phyloP scores from a whole-genome alignment of 2,329 filamentous ascomycete species.

The Didymella lethalis region DNA sequence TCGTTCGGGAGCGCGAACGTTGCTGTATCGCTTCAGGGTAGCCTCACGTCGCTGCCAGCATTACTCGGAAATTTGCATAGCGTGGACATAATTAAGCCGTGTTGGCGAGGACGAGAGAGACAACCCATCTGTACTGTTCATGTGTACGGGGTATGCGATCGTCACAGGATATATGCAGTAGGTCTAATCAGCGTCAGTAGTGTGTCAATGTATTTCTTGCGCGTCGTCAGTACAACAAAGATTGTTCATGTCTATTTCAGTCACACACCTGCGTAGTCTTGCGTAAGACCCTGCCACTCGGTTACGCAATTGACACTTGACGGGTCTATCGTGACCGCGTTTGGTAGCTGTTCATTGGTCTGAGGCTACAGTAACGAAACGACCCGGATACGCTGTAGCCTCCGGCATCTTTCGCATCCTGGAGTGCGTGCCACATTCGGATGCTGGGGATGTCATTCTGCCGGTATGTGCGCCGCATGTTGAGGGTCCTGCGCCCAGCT shows the following conservation, averaged over 20 bases:
- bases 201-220: slow-evolving; percentile 43
- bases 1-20: slow-evolving; percentile 6
- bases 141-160: slow-evolving; percentile 35
- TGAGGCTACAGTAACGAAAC: slow-evolving; percentile 8
- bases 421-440: slow-evolving; percentile 9
- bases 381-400: slow-evolving; percentile 1
- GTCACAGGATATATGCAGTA: slow-evolving; percentile 37
- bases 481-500: slow-evolving; percentile 24
- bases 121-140: slow-evolving; percentile 44
- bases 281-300: slow-evolving; percentile 3
- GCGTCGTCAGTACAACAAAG: slow-evolving; percentile 28
- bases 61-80: slow-evolving; percentile 47
- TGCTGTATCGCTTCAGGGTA: slow-evolving; percentile 4
- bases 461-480: slow-evolving; percentile 32
- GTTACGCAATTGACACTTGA: slow-evolving; percentile 23
- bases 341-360: slow-evolving; percentile 6
- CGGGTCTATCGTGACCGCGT: neutral
- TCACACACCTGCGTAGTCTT: neutral
- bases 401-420: slow-evolving; percentile 13
- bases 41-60: slow-evolving; percentile 25
- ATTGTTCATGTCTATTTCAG: slow-evolving; percentile 29
- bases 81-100: slow-evolving; percentile 38
- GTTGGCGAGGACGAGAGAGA: slow-evolving; percentile 23
- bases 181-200: slow-evolving; percentile 36
- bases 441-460: slow-evolving; percentile 12